phyloP scores from a whole-genome alignment of 2,329 filamentous ascomycete genomes.

The Cladophialophora bantiana region DNA sequence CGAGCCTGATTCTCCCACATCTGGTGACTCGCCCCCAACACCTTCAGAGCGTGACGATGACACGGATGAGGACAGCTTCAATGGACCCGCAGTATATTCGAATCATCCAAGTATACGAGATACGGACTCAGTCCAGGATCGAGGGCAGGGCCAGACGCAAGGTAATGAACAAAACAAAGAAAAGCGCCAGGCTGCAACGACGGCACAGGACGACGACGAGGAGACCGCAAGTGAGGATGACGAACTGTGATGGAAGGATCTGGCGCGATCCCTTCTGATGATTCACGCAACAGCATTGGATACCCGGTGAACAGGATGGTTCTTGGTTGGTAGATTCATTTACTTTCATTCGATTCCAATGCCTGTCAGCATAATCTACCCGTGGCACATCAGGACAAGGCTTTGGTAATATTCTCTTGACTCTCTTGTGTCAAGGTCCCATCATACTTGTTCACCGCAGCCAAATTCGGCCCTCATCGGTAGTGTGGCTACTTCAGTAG shows the following conservation, averaged over 20 bases:
- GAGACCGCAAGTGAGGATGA: constrained; percentile 40
- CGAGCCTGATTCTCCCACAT: constrained; percentile 20
- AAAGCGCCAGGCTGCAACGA: not conserved
- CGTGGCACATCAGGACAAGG: not conserved
- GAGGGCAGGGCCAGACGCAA: constrained; percentile 4
- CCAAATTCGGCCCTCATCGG: not conserved
- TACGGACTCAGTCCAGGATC: not conserved
- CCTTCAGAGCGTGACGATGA: constrained; percentile 22
- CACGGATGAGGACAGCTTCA: constrained; percentile 31
- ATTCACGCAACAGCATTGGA: constrained; percentile 6
- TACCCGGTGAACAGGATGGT: not conserved
- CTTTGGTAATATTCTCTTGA: not conserved
- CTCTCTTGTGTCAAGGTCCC: not conserved
- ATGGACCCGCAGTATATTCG: constrained; percentile 12
- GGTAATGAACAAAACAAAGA: not conserved
- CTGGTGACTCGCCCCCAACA: constrained; percentile 21
- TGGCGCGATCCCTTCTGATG: not conserved
- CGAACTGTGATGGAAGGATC: constrained; percentile 35
- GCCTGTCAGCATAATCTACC: not conserved
- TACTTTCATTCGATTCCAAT: constrained; percentile 14
- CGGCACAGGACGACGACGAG: constrained; percentile 40
- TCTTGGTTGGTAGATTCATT: not conserved
- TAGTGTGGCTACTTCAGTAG: constrained; percentile 35
- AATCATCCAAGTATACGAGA: constrained; percentile 20
- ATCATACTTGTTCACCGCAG: not conserved